Base-by-base conservation (phyloP, 2,329 filamentous ascomycete species). In the Coniochaeta sp. region DNA sequence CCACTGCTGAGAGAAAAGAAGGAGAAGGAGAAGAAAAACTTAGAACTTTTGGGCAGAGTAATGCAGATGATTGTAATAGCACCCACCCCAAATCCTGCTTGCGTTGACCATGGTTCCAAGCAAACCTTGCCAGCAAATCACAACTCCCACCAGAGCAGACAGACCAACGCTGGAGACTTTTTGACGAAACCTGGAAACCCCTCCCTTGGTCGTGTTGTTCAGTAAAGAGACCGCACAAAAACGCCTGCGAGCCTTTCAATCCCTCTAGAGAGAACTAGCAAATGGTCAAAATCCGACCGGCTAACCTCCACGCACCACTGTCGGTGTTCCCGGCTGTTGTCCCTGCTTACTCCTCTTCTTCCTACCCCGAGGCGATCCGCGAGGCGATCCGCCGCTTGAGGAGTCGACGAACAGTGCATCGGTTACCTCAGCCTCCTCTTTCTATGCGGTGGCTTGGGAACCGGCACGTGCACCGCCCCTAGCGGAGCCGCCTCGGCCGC, bases 401-500 rank as follows among this genome's bases (percentile, higher is more conserved):
- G 50, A 32, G 26, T n/a, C 50, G 24, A 8, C 50, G 12, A 8
- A 3, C 7, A n/a, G 30, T 32, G 54, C 30, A 8, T 17, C 8
- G 17, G 32, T n/a, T 22, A 28, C 30, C 16, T 38, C 30, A 2
- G 54, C 8, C 26, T 56, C 32, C 30, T 56, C 54, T n/a, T 38
- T 36, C 54, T 56, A 56, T 24, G 54, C 28, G 17, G 54, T 9
- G 16, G 55, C 36, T 36, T 57, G 55, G 8, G 55, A 44, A 16
- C 26, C 55, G 24, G 34, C 87, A 65, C 89, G 85, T 28, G 34
- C 87, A 65, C 89, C 85, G 60, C 85, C 83, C 62, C 86, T 84
- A 65, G 85, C 78, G 68, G 81, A 78, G 67, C 85, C 85, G 67
- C 85, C 85, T 60, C 85, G 81, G 65, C 77, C 78, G 65, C 77